A percentile compares a stretch with the other conserved stretches of the same genome.
Conservation (phyloP, 805 yeast species). For the Wickerhamiella allomyrinae region DNA sequence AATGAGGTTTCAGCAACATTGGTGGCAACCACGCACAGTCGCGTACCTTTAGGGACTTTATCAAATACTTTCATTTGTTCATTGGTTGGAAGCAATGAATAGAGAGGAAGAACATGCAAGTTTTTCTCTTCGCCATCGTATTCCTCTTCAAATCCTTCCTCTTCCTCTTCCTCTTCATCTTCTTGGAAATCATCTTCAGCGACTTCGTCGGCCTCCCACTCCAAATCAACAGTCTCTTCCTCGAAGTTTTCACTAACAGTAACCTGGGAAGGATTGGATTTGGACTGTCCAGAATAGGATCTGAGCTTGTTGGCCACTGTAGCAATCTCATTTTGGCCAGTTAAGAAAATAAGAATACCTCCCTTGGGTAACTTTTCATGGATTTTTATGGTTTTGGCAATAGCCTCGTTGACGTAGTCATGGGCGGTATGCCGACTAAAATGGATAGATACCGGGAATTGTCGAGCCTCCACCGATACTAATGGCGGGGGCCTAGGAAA, state of each 20-base stretch:
- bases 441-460: constrained; percentile 83
- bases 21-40: constrained; percentile 89
- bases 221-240: constrained; percentile 70
- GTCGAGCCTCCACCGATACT: constrained; percentile 80
- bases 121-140: constrained; percentile 45
- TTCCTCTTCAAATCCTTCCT: constrained; percentile 39
- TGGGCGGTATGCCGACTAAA: constrained; percentile 67
- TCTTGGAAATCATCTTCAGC: constrained; percentile 25
- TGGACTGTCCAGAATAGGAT: constrained; percentile 41
- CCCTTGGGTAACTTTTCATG: constrained; percentile 84
- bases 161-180: constrained; percentile 35
- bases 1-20: constrained; percentile 96
- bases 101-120: constrained; percentile 77
- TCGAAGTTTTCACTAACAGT: constrained; percentile 48
- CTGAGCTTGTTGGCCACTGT: constrained; percentile 57
- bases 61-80: constrained; percentile 91
- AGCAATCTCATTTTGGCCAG: constrained; percentile 88
- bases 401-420: constrained; percentile 78
- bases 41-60: constrained; percentile 67
- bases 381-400: constrained; percentile 69
- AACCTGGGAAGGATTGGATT: constrained; percentile 25
- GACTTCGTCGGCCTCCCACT: constrained; percentile 21
- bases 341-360: constrained; percentile 77
- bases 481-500: constrained; percentile 73
- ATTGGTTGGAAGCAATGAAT: constrained; percentile 82